These are phyloP conservation scores for Funneliformis caledonium DNA, from an alignment of 371 early-diverging fungal genomes.

Conservation along the genomic window DNA sequence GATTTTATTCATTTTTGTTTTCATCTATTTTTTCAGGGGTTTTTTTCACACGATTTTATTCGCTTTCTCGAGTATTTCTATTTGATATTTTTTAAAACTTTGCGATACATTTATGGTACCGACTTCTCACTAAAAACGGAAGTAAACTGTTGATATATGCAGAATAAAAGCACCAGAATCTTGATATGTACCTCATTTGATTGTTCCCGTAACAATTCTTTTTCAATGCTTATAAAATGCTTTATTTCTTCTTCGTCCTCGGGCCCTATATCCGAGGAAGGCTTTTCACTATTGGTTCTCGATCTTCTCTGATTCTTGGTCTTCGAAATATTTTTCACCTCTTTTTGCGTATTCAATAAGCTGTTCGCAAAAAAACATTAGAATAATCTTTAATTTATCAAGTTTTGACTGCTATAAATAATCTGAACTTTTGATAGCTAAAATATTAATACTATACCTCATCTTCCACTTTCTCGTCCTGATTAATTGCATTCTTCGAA, in stretches of 20 bases:
- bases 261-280: conserved; percentile 8
- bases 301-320: background rate
- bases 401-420: too few species aligned
- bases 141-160: conserved; percentile 17
- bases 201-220: conserved; percentile 23
- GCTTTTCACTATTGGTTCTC: background rate
- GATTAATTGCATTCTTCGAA: background rate
- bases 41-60: background rate
- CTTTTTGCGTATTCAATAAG: background rate
- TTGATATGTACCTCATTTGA: conserved; percentile 33
- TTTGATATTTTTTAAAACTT: conserved; percentile 38
- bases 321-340: background rate
- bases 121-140: conserved; percentile 31
- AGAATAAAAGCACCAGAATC: conserved; percentile 25
- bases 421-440: too few species aligned
- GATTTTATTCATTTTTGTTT: too few species aligned
- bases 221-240: conserved; percentile 27
- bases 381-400: too few species aligned
- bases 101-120: conserved; percentile 30
- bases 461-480: background rate
- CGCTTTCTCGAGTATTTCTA: conserved; percentile 34
- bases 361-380: too few species aligned
- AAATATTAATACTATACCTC: too few species aligned
- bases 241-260: conserved; percentile 36
- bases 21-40: too few species aligned